Conservation (phyloP, 257 asterid genomes). For the Jasminum sambac region DNA sequence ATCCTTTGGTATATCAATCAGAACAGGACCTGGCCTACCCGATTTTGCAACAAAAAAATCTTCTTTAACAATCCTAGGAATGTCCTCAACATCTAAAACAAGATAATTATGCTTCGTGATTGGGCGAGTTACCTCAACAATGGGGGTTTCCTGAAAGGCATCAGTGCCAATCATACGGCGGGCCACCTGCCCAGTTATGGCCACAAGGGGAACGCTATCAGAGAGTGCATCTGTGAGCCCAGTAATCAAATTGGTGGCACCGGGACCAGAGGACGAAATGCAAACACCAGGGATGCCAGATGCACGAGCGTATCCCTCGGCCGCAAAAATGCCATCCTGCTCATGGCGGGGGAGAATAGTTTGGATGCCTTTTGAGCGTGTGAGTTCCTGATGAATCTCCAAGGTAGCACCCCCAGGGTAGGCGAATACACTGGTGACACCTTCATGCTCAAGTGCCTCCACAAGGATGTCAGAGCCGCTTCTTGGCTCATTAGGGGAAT, state of each 20-base stretch:
- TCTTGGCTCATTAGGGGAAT: too few relatives aligned
- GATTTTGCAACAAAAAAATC: conserved; percentile 25
- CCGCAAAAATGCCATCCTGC: too few relatives aligned
- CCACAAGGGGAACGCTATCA: conserved; percentile 31
- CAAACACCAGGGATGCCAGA: conserved; percentile 10
- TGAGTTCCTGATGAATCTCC: too few relatives aligned
- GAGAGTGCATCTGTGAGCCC: conserved; percentile 29
- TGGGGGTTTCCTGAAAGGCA: conserved; percentile 31
- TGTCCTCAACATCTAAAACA: conserved; percentile 21
- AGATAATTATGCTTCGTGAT: too few relatives aligned
- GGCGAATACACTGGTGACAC: too few relatives aligned
- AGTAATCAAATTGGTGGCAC: conserved; percentile 28
- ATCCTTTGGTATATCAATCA: conserved; percentile 33
- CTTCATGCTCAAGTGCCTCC: too few relatives aligned
- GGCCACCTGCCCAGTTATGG: conserved; percentile 31
- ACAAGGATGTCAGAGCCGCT: too few relatives aligned
- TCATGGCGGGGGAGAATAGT: too few relatives aligned
- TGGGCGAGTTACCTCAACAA: conserved; percentile 23
- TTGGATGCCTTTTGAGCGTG: too few relatives aligned
- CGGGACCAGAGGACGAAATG: conserved; percentile 31
- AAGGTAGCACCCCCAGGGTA: too few relatives aligned
- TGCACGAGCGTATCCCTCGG: too few relatives aligned
- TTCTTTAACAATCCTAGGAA: conserved; percentile 28
- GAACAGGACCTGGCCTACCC: conserved; percentile 30
- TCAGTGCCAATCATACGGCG: conserved; percentile 29